Base-by-base conservation (phyloP, 23 red algal genomes). In the Gracilaria caudata region DNA sequence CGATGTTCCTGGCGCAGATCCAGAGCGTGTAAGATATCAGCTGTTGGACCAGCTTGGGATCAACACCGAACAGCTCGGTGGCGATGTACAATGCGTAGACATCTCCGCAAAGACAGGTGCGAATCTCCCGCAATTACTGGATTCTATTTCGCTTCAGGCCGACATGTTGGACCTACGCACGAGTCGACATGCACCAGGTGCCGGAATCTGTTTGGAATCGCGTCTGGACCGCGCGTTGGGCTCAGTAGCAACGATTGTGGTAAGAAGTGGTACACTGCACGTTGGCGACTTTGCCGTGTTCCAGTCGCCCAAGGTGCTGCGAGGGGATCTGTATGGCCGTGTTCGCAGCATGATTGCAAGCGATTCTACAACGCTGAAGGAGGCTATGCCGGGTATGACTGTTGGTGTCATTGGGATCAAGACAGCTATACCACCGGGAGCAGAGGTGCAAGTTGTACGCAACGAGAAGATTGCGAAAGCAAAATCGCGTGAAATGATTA, bases 41-140 rank as follows among this genome's bases (percentile, higher is more conserved):
- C 74, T 98, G 24, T 64, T 86, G 20, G 57, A 90, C 24, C 61
- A 17, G 41, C 81, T 91, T 73, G 92, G 56, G 44, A 10, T 98
- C 33, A 81, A 86, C 46, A 86, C 94, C 14, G 92, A 93, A 73
- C 74, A 81, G 64, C 66, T 95, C 49, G 96, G 96, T 56, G 96
- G 96, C 17, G 89, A 95, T 29, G 61, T 87, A 38, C 92, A 88
- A 25, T 95, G 92, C 86, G 92, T 98, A 2, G 89, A 93, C 64
- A 90, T 98, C 43, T 95, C 92, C 0, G 96, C 96, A 26, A 64
- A 84, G 73, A 84, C 92, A 49, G 86, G 96, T 9, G 51, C 11
- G 10, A 78, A 85, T 39, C 59, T 98, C 25, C 68, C 91, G 12
- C 58, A 78, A 24, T 82, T 98, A 16, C 61, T 95, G 2, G 92